Conservation (phyloP, 2,329 filamentous ascomycete genomes). For the Aureobasidium subglaciale region DNA sequence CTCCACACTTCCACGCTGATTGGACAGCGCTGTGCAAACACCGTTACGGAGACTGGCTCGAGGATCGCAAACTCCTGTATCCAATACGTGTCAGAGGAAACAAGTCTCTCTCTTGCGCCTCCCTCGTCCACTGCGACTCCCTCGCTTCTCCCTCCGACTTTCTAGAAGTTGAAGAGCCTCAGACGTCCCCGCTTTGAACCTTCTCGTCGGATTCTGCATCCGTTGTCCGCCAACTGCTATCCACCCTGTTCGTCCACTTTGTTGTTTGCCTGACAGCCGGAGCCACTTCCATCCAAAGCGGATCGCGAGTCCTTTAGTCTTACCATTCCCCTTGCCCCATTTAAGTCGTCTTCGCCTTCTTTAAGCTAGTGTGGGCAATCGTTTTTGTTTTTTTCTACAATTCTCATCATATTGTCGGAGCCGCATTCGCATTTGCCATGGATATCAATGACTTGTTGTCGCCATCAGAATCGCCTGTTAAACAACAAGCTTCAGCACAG, state of each 20-base stretch:
- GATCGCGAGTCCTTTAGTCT: neutral
- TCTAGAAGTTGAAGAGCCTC: neutral
- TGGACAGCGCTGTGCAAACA: conserved; percentile 3
- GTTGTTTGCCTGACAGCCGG: neutral
- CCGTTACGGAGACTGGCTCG: neutral
- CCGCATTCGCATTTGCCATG: conserved; percentile 26
- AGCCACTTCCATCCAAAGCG: neutral
- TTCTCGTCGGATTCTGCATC: neutral
- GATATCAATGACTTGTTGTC: conserved; percentile 45
- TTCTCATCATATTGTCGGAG: neutral
- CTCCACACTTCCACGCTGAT: neutral
- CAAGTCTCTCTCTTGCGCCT: neutral
- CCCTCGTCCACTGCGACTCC: neutral
- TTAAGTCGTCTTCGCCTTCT: neutral
- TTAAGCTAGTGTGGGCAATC: conserved; percentile 6
- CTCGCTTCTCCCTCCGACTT: neutral
- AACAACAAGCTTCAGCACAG: conserved; percentile 31
- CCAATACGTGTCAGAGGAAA: neutral
- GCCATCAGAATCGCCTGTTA: conserved; percentile 38
- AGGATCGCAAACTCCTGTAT: conserved; percentile 13
- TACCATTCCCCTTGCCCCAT: neutral
- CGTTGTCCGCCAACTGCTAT: conserved; percentile 5
- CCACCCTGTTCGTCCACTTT: neutral
- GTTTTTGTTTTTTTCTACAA: neutral
- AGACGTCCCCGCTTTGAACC: conserved; percentile 1